Base-by-base conservation (phyloP, 768 basidiomycete genomes). In the Leccinum imitatum region DNA sequence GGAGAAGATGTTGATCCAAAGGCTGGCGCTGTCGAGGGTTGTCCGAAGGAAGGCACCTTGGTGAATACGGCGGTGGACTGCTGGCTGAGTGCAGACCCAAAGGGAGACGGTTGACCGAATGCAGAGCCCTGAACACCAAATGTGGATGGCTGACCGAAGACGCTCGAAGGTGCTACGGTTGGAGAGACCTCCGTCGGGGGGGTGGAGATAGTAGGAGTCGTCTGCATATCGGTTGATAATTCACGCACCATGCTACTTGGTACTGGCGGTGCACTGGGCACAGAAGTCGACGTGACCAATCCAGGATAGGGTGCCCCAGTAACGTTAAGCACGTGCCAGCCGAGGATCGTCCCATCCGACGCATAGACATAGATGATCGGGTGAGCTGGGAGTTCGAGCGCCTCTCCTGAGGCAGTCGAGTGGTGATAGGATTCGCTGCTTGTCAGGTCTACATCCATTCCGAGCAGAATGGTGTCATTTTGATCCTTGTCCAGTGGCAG, bases 351-450 rank as follows among this genome's bases (percentile, higher is more conserved):
- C 19, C 91, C 91, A 67, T 93, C 91, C 56, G 86, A 90, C 11
- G 89, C 79, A 71, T 90, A 92, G 3, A 84, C 86, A 69, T 85
- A 91, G 72, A 91, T 74, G 57, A 91, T 77, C 0, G 91, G 91
- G 13, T 79, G 78, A 10, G 82, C 75, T 11, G 82, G 80, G 3
- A 80, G 61, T 13, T 77, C 77, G 6, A 75, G 66, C 14, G 69
- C 71, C 62, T 81, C 80, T 4, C 80, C 80, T 0, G 79, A 78
- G 15, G 76, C 67, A 11, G 72, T 75, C 11, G 75, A 75, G 56
- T 76, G 73, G 8, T 60, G 70, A 62, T 72, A 79, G 10, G 75
- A 69, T 46, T 77, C 75, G 9, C 71, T 63, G 59, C 80, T 80
- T 15, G 89, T 90, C 54, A 92, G 68, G 69, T 93, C 91, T 6